Conservation (phyloP, 805 yeast genomes). For the Lachancea waltii region DNA sequence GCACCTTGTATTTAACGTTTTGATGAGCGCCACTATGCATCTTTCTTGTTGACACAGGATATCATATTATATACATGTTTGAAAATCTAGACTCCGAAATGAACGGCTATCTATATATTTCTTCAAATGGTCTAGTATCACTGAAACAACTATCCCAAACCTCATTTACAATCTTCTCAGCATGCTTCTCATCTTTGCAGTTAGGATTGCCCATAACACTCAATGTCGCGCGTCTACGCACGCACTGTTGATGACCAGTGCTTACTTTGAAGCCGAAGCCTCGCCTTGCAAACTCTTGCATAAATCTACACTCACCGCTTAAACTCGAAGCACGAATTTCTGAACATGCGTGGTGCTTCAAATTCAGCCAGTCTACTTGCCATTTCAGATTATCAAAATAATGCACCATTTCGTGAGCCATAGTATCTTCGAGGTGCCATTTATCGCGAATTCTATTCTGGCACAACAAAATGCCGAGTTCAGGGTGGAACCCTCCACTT, state of each 20-base stretch:
- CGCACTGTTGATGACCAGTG: constrained; percentile 87
- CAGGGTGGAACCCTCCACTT: constrained; percentile 93
- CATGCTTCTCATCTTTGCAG: constrained; percentile 67
- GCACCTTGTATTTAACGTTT: constrained; percentile 75
- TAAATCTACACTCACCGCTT: constrained; percentile 90
- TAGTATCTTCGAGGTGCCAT: constrained; percentile 82
- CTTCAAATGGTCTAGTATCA: constrained; percentile 94
- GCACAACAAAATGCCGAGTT: constrained; percentile 78
- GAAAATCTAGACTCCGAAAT: background rate
- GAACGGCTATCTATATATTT: constrained; percentile 67
- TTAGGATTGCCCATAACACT: constrained; percentile 83
- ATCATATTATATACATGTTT: constrained; percentile 6
- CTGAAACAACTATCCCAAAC: constrained; percentile 92
- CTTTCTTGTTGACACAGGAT: too few species aligned
- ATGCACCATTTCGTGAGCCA: constrained; percentile 90
- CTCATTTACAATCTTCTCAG: constrained; percentile 70
- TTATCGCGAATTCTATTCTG: constrained; percentile 70
- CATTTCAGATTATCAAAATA: constrained; percentile 88
- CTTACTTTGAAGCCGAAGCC: constrained; percentile 44
- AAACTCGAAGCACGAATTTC: constrained; percentile 90
- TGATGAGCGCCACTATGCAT: constrained; percentile 26
- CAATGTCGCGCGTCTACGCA: constrained; percentile 76
- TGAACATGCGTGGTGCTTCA: constrained; percentile 93
- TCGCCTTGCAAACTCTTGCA: constrained; percentile 63
- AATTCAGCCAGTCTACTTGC: constrained; percentile 75